Evolutionary conservation across 148 eudicot genomes (phyloP).

Genomic region (Camellia lanceoleosa): DNA sequence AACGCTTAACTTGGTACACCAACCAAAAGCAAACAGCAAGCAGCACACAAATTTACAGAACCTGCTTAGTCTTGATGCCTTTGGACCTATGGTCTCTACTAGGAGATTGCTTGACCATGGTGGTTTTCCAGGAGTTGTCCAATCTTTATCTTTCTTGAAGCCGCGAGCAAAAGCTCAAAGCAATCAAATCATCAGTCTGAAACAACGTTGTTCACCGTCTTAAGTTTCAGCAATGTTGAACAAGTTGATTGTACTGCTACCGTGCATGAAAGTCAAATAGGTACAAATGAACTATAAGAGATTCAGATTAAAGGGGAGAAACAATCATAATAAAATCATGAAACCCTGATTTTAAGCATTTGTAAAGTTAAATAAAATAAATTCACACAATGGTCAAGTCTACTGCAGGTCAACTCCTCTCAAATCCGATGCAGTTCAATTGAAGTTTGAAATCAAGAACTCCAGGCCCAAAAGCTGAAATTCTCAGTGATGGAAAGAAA

Average conservation of each 20-base stretch:
- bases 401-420: background rate
- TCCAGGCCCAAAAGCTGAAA: too few species aligned
- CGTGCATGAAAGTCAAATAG: too few species aligned
- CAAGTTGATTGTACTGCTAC: too few species aligned
- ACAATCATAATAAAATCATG: too few species aligned
- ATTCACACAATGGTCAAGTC: background rate
- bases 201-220: background rate
- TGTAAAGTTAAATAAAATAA: background rate
- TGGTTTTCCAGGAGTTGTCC: background rate
- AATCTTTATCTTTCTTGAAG: background rate
- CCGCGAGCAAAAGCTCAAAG: background rate
- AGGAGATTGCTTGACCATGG: slow-evolving; percentile 71
- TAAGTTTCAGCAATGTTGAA: background rate
- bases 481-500: too few species aligned
- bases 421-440: background rate
- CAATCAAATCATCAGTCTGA: background rate
- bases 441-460: too few species aligned
- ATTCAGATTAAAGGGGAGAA: too few species aligned
- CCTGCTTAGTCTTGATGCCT: slow-evolving; percentile 68
- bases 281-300: too few species aligned
- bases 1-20: slow-evolving; percentile 86
- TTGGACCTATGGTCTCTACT: slow-evolving; percentile 68
- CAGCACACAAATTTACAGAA: slow-evolving; percentile 69
- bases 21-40: slow-evolving; percentile 87
- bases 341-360: too few species aligned